Evolutionary conservation across 768 basidiomycete species (phyloP).

Genomic region (Candolleomyces aberdarensis): DNA sequence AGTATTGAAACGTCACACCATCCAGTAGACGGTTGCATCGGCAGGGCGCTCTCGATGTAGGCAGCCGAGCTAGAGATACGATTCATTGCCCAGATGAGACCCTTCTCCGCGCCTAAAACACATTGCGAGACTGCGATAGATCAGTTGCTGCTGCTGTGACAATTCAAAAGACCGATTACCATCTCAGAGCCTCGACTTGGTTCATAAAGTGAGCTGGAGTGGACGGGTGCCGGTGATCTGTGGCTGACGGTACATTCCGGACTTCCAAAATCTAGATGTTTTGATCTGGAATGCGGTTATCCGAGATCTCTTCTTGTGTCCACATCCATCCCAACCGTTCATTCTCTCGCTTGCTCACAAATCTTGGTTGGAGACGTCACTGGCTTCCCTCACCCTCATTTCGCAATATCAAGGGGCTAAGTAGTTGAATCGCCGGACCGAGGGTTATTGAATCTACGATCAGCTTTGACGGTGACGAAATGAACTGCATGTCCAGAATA

Average conservation of each 20-base stretch:
- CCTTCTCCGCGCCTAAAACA: too few relatives aligned
- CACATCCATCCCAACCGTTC: constrained; percentile 3
- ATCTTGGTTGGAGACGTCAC: background rate
- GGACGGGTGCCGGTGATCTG: background rate
- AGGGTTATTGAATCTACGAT: background rate
- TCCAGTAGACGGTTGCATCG: background rate
- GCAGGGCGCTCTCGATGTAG: too few relatives aligned
- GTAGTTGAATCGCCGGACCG: constrained; percentile 4
- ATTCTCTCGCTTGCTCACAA: constrained; percentile 1
- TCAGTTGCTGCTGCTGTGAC: too few relatives aligned
- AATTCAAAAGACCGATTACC: background rate
- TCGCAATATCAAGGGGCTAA: background rate
- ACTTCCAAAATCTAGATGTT: constrained; percentile 8
- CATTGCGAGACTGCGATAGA: too few relatives aligned
- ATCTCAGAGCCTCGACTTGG: background rate
- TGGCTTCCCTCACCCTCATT: constrained; percentile 1
- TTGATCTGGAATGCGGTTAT: constrained; percentile 10
- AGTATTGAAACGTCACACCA: background rate
- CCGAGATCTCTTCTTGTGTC: constrained; percentile 5
- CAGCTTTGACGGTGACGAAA: background rate
- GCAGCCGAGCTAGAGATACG: too few relatives aligned
- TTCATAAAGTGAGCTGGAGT: background rate
- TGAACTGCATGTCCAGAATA: constrained; percentile 10
- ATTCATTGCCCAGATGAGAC: too few relatives aligned
- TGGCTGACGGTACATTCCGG: constrained; percentile 9